Evolutionary conservation across 2,329 filamentous ascomycete genomes (phyloP).

Genomic region (Elsinoe australis): DNA sequence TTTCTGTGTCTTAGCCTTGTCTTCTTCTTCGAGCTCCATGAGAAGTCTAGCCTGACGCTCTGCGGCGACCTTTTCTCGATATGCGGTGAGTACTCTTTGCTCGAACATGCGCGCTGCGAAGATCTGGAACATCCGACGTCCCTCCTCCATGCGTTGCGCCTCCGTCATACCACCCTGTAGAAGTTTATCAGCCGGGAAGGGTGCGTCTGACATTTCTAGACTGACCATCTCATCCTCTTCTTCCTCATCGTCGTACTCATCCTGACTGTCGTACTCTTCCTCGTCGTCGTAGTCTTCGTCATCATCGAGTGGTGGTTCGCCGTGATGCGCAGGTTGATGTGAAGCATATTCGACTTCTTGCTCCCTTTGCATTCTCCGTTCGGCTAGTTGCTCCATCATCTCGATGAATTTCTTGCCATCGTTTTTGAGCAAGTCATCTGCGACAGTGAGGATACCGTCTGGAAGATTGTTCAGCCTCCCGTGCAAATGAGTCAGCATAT

Average conservation of each 20-base stretch:
- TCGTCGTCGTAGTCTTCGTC: conserved; percentile 74
- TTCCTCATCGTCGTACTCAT: conserved; percentile 56
- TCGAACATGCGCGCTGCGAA: conserved; percentile 99
- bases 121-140: conserved; percentile 97
- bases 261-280: conserved; percentile 54
- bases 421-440: conserved; percentile 96
- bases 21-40: conserved; percentile 84
- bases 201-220: conserved; percentile 18
- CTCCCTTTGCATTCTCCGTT: conserved; percentile 93
- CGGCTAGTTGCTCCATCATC: conserved; percentile 99
- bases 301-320: conserved; percentile 64
- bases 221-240: conserved; percentile 56
- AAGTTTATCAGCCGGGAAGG: conserved; percentile 12
- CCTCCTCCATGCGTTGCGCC: conserved; percentile 98
- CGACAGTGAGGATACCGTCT: conserved; percentile 97
- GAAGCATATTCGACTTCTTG: conserved; percentile 72
- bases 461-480: conserved; percentile 36
- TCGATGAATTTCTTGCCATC: conserved; percentile 99
- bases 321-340: conserved; percentile 55
- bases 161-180: conserved; percentile 88
- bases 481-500: conserved; percentile 31
- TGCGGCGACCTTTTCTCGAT: conserved; percentile 90
- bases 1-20: conserved; percentile 63
- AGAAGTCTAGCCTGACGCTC: conserved; percentile 87
- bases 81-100: conserved; percentile 91